Evolutionary conservation across 1,139 yeast species (phyloP).

Genomic region (Geotrichum reessii): DNA sequence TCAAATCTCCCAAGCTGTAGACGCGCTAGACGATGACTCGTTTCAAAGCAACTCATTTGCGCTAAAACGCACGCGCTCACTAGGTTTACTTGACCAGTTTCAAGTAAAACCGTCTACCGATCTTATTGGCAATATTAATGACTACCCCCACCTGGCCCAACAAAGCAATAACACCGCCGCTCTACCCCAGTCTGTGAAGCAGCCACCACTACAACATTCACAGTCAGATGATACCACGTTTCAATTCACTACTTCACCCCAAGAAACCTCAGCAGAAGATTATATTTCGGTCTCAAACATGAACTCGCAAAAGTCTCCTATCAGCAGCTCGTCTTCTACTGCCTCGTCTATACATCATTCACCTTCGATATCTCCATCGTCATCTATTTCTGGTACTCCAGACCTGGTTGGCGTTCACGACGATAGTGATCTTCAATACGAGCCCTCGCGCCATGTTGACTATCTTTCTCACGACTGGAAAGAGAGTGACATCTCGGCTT

Average conservation of each 20-base stretch:
- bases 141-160: constrained; percentile 28
- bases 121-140: constrained; percentile 30
- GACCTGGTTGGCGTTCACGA: constrained; percentile 49
- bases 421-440: constrained; percentile 73
- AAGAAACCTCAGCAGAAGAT: constrained; percentile 14
- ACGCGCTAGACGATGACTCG: constrained; percentile 66
- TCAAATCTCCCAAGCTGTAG: constrained; percentile 46
- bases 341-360: background rate
- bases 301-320: background rate
- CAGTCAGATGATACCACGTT: constrained; percentile 7
- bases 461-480: constrained; percentile 94
- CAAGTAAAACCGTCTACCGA: constrained; percentile 38
- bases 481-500: constrained; percentile 83
- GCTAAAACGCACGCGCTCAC: constrained; percentile 74
- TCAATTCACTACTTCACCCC: constrained; percentile 14
- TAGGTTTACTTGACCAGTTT: constrained; percentile 74
- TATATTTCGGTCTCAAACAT: constrained; percentile 6
- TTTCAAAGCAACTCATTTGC: constrained; percentile 69
- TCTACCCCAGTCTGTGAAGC: background rate
- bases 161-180: constrained; percentile 5
- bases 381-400: constrained; percentile 30
- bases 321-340: background rate
- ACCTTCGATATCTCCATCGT: constrained; percentile 13
- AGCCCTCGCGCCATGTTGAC: constrained; percentile 88
- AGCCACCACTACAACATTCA: background rate